Conservation (phyloP, 2,329 filamentous ascomycete genomes). For the Sphaerulina vaccinii region DNA sequence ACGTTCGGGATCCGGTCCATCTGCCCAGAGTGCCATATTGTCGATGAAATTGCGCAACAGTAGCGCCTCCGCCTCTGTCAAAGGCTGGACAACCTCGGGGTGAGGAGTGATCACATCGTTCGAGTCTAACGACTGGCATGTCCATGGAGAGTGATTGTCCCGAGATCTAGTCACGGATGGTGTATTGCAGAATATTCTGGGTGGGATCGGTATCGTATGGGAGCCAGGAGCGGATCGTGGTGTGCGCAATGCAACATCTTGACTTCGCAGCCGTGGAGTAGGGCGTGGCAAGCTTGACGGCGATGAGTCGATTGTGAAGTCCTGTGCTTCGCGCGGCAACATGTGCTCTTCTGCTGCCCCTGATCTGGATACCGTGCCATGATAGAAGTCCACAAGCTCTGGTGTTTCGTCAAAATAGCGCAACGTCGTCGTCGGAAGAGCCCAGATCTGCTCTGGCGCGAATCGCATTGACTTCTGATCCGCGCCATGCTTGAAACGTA, state of each 20-base stretch:
- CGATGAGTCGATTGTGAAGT: neutral
- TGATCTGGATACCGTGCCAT: too few relatives aligned
- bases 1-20: conserved; percentile 16
- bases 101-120: conserved; percentile 1
- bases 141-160: conserved; percentile 1
- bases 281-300: too few relatives aligned
- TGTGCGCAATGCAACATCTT: too few relatives aligned
- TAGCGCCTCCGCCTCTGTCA: conserved; percentile 13
- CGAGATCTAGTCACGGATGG: neutral
- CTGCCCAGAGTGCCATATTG: conserved; percentile 23
- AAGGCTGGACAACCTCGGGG: neutral
- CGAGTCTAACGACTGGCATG: neutral
- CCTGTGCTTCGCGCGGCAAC: neutral
- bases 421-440: conserved; percentile 2
- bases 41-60: conserved; percentile 20
- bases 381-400: conserved; percentile 7
- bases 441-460: conserved; percentile 9
- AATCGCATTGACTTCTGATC: conserved; percentile 5
- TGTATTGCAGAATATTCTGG: neutral
- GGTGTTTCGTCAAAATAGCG: conserved; percentile 17
- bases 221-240: too few relatives aligned
- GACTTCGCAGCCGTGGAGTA: too few relatives aligned
- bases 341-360: too few relatives aligned
- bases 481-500: conserved; percentile 19
- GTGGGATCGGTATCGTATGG: neutral